A percentile compares a stretch with the other conserved stretches of the same genome.
Conservation (phyloP, 176 grass and related monocot genomes). For the Hsuehochloa calcarea region DNA sequence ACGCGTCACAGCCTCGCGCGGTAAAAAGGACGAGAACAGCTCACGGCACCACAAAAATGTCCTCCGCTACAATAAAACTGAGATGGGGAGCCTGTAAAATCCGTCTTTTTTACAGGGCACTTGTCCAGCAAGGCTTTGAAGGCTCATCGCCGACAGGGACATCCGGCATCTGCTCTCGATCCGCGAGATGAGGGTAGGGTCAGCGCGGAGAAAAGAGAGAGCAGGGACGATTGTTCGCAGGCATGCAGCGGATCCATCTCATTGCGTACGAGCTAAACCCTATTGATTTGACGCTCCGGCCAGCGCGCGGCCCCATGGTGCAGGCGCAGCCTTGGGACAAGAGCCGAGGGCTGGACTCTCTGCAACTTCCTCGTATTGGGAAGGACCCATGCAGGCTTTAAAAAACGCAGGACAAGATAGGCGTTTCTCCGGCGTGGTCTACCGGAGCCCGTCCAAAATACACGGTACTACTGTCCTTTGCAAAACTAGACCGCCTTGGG, state of each 20-base stretch:
- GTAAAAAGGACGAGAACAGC: not conserved
- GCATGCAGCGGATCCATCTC: not conserved
- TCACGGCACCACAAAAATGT: not conserved
- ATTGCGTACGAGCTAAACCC: not conserved
- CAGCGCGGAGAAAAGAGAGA: not conserved
- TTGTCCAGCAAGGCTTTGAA: not conserved
- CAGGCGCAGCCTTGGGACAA: not conserved
- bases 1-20: not conserved
- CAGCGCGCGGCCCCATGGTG: not conserved
- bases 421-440: not conserved
- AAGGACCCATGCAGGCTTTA: not conserved
- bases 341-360: no score
- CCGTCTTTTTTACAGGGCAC: not conserved
- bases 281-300: not conserved
- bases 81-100: not conserved
- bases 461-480: not conserved
- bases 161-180: not conserved
- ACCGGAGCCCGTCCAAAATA: not conserved
- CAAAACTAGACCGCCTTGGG: not conserved
- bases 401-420: not conserved
- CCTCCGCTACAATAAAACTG: not conserved
- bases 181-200: not conserved
- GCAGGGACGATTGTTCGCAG: not conserved
- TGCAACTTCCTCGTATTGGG: not conserved
- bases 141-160: conserved; percentile 12